Base-by-base conservation (phyloP, 2,329 filamentous ascomycete species). In the Fusarium aywerte region DNA sequence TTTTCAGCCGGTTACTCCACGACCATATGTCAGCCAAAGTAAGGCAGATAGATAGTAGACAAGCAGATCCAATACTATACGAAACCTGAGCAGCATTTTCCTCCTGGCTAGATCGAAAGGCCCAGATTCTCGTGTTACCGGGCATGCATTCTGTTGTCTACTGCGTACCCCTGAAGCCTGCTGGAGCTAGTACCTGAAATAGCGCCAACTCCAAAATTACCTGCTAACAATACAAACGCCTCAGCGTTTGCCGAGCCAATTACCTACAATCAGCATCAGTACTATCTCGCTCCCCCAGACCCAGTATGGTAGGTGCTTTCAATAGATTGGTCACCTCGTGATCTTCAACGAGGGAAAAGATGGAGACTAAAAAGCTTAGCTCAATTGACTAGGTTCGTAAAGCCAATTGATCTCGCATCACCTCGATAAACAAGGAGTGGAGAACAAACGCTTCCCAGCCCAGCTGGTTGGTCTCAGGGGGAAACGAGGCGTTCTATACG, bases 361-460 rank as follows among this genome's bases (percentile, higher is more conserved):
- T 18, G 45, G 45, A 25, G 45, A 12, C 45, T 38, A 48, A 48
- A 48, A 48, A 48, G 45, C 45, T 48, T 48, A 48, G 45, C 45
- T 48, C 45, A 48, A 31, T 36, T 48, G 45, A 33, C 21, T 33
- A 15, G 29, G 29, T 33, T 47, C 7, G 5, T 20, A 16, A 23
- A 13, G 25, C 40, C 40, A 43, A 43, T 43, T 18, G 16, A 43
- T n/a, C 12, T 20, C n/a, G 8, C 16, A 29, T 29, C 40, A n/a
- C 16, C 32, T 35, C 32, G 5, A 35, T 35, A 29, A 43, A 42
- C 39, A 27, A 27, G 5, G 21, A 15, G 39, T 43, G 25, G 40
- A 43, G 40, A 4, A 27, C 5, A 23, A 42, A 27, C 39, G 39
- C 27, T 10, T 27, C 27, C 11, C 27, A 27, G 27, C 27, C 27